Evolutionary conservation across 441 rosid species (phyloP), one percentile per base, ranked within the genome.

Genomic region (Pelargonium exstipulatum): DNA sequence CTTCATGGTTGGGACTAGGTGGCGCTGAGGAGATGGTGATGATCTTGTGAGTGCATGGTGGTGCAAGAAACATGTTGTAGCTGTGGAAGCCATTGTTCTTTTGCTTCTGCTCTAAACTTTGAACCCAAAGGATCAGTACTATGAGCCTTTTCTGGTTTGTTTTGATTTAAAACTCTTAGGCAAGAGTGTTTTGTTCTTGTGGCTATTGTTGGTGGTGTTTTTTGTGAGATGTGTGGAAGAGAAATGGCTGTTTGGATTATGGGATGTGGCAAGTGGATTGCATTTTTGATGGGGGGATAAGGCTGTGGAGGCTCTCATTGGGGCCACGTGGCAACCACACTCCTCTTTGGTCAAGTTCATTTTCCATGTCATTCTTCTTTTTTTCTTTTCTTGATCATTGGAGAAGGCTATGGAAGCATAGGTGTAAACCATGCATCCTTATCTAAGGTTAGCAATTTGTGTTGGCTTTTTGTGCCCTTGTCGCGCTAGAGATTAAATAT

Each of bases 31-130:
- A 2, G 89, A n/a, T n/a, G n/a, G n/a, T n/a, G n/a, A n/a, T n/a
- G n/a, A n/a, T n/a, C n/a, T 82, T 35, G 87, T 76, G 60, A 84
- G 90, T 32, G 89, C 83, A 67, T 80, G 83, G 83, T 85, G 95
- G 86, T 87, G 96, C 80, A 86, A 84, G 95, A 95, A 91, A 83
- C 97, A 90, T 61, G 61, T 55, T 17, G 61, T n/a, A n/a, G n/a
- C 75, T 6, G 91, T 84, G 65, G 91, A 88, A 5, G 95, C 97
- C 99, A 94, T 93, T 68, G 3, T n/a, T n/a, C n/a, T n/a, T n/a
- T n/a, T n/a, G n/a, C n/a, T n/a, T n/a, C n/a, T n/a, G n/a, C n/a
- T n/a, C n/a, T n/a, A n/a, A n/a, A n/a, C n/a, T n/a, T n/a, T n/a
- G n/a, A n/a, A n/a, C n/a, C n/a, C n/a, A n/a, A n/a, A n/a, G n/a